Evolutionary conservation across 23 red algal species (phyloP), one percentile per base, ranked within the genome.

Genomic region (Cyanidiococcus yangmingshanensis): DNA sequence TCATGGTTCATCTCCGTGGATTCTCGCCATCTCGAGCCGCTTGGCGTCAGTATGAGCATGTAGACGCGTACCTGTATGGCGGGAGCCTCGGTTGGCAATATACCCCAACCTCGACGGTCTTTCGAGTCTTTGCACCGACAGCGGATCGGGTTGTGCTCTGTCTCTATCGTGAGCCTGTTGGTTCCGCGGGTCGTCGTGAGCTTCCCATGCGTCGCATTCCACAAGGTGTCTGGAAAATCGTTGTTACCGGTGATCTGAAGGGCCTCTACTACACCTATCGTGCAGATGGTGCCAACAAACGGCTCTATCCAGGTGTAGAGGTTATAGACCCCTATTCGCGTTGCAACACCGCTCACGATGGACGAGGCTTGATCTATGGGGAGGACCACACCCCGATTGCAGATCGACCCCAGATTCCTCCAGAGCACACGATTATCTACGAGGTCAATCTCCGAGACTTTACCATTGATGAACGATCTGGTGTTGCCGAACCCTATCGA

Each of bases 261-360:
- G 90, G 90, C 7, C 74, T n/a, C 59, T 93, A 85, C 76, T 93
- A 93, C 76, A 93, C 77, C 75, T 74, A 87, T 39, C 85, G 78
- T 51, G 90, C 90, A 1, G 68, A 76, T 38, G 84, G 90, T 1
- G 67, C 71, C 39, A 80, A 88, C 80, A 84, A 75, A 37, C 90
- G 85, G 0, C 79, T 87, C 35, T 93, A 85, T 68, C 90, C 90
- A 2, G 90, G 90, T 0, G 80, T 93, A 1, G 90, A 93, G 50
- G 90, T 93, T 0, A 88, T 93, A 24, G 90, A 93, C 50, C 90
- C 90, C 0, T 93, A 93, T 40, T 88, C 90, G 0, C 68, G 85
- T 41, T 93, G 90, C 59, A 88, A 88, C 38, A 93, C 90, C 30
- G 45, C 50, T 0, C 90, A 93, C 68, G 77, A 76, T 35, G 90